A percentile compares a stretch with the other conserved stretches of the same genome.
phyloP scores from a whole-genome alignment of 2,329 filamentous ascomycete species.

The Zymoseptoria pseudotritici region DNA sequence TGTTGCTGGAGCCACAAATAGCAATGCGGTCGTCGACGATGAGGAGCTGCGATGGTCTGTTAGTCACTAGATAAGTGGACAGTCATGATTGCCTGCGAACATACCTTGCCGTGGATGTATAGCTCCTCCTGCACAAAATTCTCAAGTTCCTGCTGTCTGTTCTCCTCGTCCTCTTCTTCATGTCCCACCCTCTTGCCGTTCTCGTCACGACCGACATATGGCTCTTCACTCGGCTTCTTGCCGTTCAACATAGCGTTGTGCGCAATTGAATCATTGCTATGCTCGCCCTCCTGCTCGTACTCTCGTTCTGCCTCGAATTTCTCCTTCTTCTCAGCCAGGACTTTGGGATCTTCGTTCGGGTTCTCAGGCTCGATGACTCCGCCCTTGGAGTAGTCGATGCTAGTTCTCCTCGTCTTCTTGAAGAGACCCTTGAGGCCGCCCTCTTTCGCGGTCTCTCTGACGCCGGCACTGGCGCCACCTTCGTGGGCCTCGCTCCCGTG shows the following conservation, averaged over 20 bases:
- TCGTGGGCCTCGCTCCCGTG: conserved; percentile 42
- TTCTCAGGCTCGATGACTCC: conserved; percentile 15
- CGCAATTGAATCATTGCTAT: conserved; percentile 51
- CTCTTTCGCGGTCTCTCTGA: conserved; percentile 28
- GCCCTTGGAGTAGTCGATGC: conserved; percentile 13
- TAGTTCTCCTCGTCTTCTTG: conserved; percentile 30
- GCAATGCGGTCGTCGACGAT: conserved; percentile 82
- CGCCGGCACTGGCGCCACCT: conserved; percentile 18
- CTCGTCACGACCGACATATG: conserved; percentile 57
- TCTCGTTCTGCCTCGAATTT: conserved; percentile 17
- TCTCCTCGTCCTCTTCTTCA: conserved; percentile 30
- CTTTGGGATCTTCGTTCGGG: conserved; percentile 8
- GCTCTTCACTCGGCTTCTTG: conserved; percentile 57
- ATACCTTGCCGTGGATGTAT: conserved; percentile 85
- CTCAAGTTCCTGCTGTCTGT: conserved; percentile 66
- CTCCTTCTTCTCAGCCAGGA: conserved; percentile 16
- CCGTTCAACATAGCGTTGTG: conserved; percentile 74
- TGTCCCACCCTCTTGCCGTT: conserved; percentile 15
- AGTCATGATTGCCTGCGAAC: neutral
- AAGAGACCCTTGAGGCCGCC: conserved; percentile 17
- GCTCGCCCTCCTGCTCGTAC: conserved; percentile 25
- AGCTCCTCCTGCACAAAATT: conserved; percentile 95
- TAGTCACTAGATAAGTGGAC: conserved; percentile 2
- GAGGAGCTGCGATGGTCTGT: conserved; percentile 38
- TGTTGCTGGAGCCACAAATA: conserved; percentile 61